phyloP scores from a whole-genome alignment of 352 stramenopile genomes.

The Phytophthora sojae region DNA sequence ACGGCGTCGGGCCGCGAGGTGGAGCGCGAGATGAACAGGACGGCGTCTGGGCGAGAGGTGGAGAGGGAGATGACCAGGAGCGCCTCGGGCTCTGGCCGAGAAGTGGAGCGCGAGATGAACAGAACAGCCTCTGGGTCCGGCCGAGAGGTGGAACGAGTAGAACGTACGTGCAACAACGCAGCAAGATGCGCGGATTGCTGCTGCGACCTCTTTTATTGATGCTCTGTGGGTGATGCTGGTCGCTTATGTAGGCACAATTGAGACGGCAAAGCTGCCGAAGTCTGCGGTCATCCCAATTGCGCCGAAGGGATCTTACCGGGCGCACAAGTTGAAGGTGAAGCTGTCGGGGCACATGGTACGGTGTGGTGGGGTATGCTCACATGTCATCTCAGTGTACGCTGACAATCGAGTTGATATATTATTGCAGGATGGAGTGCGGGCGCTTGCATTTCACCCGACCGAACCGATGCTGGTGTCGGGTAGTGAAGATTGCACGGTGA shows the following conservation, averaged over 20 bases:
- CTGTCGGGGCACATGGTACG: constrained; percentile 84
- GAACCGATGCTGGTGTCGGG: constrained; percentile 85
- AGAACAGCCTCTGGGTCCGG: constrained; percentile 28
- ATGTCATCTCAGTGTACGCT: constrained; percentile 6
- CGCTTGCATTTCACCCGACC: constrained; percentile 82
- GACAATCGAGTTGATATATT: neutral
- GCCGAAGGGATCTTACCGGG: constrained; percentile 69
- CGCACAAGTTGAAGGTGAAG: constrained; percentile 89
- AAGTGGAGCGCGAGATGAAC: constrained; percentile 47
- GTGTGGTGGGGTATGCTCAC: neutral
- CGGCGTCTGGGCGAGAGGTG: constrained; percentile 43
- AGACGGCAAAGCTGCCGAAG: constrained; percentile 53
- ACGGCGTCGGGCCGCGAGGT: constrained; percentile 54
- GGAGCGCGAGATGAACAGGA: constrained; percentile 39
- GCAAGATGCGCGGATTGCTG: neutral
- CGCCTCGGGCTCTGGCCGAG: constrained; percentile 43
- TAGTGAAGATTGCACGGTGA: constrained; percentile 88
- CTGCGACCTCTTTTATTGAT: too few species aligned
- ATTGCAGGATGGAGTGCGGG: constrained; percentile 75
- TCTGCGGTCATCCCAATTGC: constrained; percentile 53
- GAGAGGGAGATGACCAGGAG: constrained; percentile 63
- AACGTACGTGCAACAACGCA: constrained; percentile 30
- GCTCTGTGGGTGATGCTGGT: neutral
- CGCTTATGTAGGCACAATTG: constrained; percentile 27
- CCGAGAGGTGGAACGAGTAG: constrained; percentile 49